Conservation (phyloP, 192 early-diverging fungal species). For the Jimgerdemannia lactiflua region DNA sequence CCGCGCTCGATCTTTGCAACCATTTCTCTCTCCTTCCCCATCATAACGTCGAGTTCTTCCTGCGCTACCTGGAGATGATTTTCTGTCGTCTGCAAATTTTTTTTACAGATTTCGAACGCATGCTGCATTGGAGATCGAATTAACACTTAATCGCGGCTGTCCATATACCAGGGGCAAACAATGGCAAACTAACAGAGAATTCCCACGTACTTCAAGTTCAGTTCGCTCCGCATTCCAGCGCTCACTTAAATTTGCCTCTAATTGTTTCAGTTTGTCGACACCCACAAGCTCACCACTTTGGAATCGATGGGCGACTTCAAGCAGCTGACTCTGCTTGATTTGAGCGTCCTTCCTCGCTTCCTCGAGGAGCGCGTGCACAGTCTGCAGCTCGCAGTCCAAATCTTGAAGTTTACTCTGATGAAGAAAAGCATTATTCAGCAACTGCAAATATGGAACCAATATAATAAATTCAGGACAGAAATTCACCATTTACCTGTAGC, state of each 20-base stretch:
- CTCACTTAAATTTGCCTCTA: neutral
- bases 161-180: too few species aligned
- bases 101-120: neutral
- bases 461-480: neutral
- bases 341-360: neutral
- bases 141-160: neutral
- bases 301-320: neutral
- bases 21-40: neutral
- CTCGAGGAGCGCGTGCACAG: neutral
- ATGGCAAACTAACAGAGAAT: too few species aligned
- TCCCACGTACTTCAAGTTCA: neutral
- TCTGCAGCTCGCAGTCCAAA: neutral
- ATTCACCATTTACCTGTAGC: neutral
- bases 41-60: neutral
- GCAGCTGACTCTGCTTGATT: neutral
- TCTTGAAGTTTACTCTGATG: neutral
- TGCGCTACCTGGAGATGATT: neutral
- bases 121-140: neutral
- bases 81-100: neutral
- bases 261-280: neutral
- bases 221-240: neutral
- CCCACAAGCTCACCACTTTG: neutral
- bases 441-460: neutral
- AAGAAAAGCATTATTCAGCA: neutral
- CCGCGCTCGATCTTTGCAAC: neutral